A percentile compares a stretch with the other conserved stretches of the same genome.
These are phyloP conservation scores for Dichotomopilus funicola DNA, from an alignment of 2,329 filamentous ascomycete species.

Conservation along the genomic window DNA sequence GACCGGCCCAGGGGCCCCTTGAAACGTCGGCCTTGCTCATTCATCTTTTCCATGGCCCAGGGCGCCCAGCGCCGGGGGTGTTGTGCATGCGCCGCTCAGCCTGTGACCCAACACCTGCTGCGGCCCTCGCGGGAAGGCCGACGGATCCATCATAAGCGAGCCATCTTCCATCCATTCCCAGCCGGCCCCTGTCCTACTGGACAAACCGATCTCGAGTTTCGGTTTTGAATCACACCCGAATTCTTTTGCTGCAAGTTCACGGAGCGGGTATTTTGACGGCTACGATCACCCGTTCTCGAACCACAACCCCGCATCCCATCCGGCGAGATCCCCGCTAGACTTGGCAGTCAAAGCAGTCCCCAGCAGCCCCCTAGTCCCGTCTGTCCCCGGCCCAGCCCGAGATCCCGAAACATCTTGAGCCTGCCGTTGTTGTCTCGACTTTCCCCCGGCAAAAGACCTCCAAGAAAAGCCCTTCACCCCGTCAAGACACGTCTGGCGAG, in stretches of 20 bases:
- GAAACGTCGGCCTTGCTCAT: slow-evolving; percentile 2
- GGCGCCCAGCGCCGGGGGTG: not conserved
- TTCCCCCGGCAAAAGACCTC: not conserved
- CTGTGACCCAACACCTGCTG: slow-evolving; percentile 21
- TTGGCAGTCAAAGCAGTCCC: not conserved
- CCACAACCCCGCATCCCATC: not conserved
- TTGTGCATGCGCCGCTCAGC: slow-evolving; percentile 12
- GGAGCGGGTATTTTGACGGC: too few relatives aligned
- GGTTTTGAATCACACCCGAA: too few relatives aligned
- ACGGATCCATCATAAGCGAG: slow-evolving; percentile 19
- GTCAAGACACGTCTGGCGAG: too few relatives aligned
- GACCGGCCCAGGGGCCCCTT: slow-evolving; percentile 9
- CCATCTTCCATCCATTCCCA: not conserved
- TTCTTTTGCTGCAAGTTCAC: too few relatives aligned
- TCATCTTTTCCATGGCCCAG: not conserved
- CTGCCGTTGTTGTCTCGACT: not conserved
- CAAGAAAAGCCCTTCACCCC: too few relatives aligned
- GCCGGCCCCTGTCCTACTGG: too few relatives aligned
- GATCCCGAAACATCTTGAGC: not conserved
- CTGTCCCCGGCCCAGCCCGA: slow-evolving; percentile 2
- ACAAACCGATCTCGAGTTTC: too few relatives aligned
- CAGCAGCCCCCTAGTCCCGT: not conserved
- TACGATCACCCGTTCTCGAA: not conserved
- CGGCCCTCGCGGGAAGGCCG: slow-evolving; percentile 4
- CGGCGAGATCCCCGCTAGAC: not conserved